Base-by-base conservation (phyloP, 257 asterid genomes). In the Linaria vulgaris region DNA sequence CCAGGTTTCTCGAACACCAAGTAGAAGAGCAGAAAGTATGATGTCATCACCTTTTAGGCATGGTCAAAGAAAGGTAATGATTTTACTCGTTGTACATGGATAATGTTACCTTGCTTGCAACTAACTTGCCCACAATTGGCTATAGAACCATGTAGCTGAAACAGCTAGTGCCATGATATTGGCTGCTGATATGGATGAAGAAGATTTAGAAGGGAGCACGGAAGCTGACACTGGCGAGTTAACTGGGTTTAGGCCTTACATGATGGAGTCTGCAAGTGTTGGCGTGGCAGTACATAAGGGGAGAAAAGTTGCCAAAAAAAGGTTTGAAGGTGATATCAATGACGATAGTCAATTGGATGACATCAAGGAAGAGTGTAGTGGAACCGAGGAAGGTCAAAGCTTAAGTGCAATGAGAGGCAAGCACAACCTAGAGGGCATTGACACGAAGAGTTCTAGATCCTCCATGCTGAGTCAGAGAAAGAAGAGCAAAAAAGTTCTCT, bases 1-100 rank as follows among this genome's bases (percentile, higher is more conserved):
- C 50, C 96, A 86, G 86, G 79, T 81, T 68, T 91, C 95, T 53
- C 89, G 76, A 66, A 82, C 98, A 16, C 98, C 91, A 13, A 82
- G 77, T 69, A 79, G 71, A 74, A 80, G 90, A 83, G 78, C 83
- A 63, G 96, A 85, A 67, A 80, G 88, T 81, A 87, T 83, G 57
- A 68, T 73, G 82, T 76, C 96, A 59, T 81, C 96, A 60, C 94
- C 95, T 67, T 71, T 77, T 56, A 80, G 85, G 75, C 87, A 81
- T 69, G 76, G 80, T 68, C 85, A 82, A 79, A 79, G 74, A 63
- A 83, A 79, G 90, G 98, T 88, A 78, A 70, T 65, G 41, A 24
- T 55, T 74, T 74, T 56, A 67, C 51, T 73, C 54, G 21, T 22
- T 68, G 7, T 52, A 58, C 67, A 21, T 56, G 16, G 67, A 70